These are phyloP conservation scores for Clonostachys rosea DNA, from an alignment of 2,329 filamentous ascomycete species.

Conservation along the genomic window DNA sequence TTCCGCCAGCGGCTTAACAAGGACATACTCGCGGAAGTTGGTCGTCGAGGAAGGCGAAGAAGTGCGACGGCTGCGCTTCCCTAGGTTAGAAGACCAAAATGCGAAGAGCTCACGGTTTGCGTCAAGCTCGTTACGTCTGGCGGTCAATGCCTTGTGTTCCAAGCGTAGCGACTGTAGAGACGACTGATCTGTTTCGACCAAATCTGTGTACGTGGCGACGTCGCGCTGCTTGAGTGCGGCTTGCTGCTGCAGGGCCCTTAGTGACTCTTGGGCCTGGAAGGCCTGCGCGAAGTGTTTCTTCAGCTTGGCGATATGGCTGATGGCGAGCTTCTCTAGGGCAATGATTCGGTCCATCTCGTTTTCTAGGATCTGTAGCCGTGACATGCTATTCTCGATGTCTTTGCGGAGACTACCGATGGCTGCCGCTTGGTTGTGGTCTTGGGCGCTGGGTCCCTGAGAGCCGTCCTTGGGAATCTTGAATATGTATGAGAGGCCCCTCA, in stretches of 20 bases:
- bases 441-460: not conserved
- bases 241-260: no score
- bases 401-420: no score
- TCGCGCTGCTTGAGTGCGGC: constrained; percentile 5
- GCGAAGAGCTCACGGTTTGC: not conserved
- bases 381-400: no score
- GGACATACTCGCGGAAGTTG: not conserved
- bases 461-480: no score
- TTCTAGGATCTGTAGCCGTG: no score
- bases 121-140: not conserved
- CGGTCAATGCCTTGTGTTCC: not conserved
- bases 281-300: no score
- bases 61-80: not conserved
- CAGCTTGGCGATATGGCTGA: no score
- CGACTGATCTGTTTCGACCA: not conserved
- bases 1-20: not conserved
- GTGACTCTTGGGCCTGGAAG: no score
- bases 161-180: not conserved
- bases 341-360: no score
- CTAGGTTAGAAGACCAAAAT: not conserved
- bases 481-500: no score
- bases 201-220: not conserved
- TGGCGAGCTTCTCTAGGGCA: no score
- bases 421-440: no score
- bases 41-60: not conserved